Evolutionary conservation across 2,329 filamentous ascomycete species (phyloP), one percentile per base, ranked within the genome.

Genomic region (Fusarium oligoseptatum): DNA sequence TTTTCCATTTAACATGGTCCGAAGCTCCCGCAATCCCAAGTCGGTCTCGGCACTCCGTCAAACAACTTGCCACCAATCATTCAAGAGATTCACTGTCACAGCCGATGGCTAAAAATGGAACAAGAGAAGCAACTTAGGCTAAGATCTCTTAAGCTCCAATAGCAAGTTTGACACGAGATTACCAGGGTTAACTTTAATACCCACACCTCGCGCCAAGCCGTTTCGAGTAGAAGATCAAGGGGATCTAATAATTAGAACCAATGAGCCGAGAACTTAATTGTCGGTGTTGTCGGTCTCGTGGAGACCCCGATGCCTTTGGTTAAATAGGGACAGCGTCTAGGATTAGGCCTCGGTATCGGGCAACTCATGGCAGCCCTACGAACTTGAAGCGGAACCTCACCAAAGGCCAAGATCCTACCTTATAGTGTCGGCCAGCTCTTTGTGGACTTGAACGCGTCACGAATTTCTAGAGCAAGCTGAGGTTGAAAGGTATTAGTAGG

Each of bases 111-210:
- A 52, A 50, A 50, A 52, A n/a, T 32, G 27, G 48, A 52, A n/a
- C 17, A 32, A 11, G 36, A 10, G 8, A 15, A 17, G 32, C 7
- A 57, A 57, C 32, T 57, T 57, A 57, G 52, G 29, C 52, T 57
- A 57, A 36, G 29, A 57, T 57, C 52, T 34, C 6, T 22, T 20
- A 52, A 52, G 17, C 27, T 52, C 48, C 24, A 32, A 27, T 37
- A 36, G 52, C 52, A 57, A 37, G 56, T 58, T 58, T 58, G 56
- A 58, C 36, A 41, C 24, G 24, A 60, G 56, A 60, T 60, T 60
- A 15, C 36, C 56, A 60, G 56, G 56, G 56, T 41, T 27, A 60
- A 60, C 56, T 60, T 41, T 39, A 15, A 39, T 39, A 60, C 56
- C 56, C 56, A 60, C 56, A 27, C 34, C 20, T 60, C 56, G 37